Conservation (phyloP, 2,329 filamentous ascomycete genomes). For the Pseudogymnoascus sp. region DNA sequence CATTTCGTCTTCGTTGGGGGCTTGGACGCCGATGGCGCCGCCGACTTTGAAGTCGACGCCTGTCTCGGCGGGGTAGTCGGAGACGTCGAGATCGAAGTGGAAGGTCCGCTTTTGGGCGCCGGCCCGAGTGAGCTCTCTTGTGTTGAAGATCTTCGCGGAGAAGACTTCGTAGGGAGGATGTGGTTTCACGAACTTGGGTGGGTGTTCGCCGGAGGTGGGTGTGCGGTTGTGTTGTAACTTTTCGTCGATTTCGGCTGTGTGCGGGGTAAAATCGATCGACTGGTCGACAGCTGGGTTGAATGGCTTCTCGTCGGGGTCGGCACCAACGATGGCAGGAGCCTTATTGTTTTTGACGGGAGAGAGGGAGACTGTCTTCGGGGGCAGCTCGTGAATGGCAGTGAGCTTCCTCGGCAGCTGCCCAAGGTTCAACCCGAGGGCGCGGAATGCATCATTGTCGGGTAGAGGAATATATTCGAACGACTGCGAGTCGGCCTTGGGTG, state of each 20-base stretch:
- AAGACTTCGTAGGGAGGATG: slow-evolving; percentile 90
- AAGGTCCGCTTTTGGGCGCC: slow-evolving; percentile 95
- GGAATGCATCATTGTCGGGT: slow-evolving; percentile 80
- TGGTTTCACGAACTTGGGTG: slow-evolving; percentile 84
- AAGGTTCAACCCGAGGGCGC: slow-evolving; percentile 67
- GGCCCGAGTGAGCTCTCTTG: slow-evolving; percentile 75
- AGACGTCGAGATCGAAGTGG: slow-evolving; percentile 95
- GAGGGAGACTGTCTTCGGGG: slow-evolving; percentile 66
- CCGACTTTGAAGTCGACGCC: slow-evolving; percentile 90
- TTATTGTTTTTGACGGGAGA: slow-evolving; percentile 42
- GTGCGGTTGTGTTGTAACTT: background rate
- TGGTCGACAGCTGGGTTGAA: slow-evolving; percentile 26
- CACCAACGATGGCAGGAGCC: slow-evolving; percentile 33
- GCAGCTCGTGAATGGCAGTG: slow-evolving; percentile 62
- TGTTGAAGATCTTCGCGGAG: slow-evolving; percentile 75
- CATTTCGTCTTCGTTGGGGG: slow-evolving; percentile 67
- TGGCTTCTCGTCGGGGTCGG: slow-evolving; percentile 30
- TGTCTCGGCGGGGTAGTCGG: slow-evolving; percentile 81
- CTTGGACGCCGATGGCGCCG: slow-evolving; percentile 86
- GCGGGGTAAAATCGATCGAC: slow-evolving; percentile 27
- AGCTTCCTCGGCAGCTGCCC: slow-evolving; percentile 65
- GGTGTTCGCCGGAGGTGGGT: slow-evolving; percentile 50
- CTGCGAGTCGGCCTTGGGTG: slow-evolving; percentile 36
- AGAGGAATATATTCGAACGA: slow-evolving; percentile 45
- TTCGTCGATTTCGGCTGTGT: slow-evolving; percentile 34